Percentiles rank a stretch among this genome's conserved stretches.
Evolutionary conservation across 2,329 filamentous ascomycete genomes (phyloP).

Genomic region (Penicillium sp.): DNA sequence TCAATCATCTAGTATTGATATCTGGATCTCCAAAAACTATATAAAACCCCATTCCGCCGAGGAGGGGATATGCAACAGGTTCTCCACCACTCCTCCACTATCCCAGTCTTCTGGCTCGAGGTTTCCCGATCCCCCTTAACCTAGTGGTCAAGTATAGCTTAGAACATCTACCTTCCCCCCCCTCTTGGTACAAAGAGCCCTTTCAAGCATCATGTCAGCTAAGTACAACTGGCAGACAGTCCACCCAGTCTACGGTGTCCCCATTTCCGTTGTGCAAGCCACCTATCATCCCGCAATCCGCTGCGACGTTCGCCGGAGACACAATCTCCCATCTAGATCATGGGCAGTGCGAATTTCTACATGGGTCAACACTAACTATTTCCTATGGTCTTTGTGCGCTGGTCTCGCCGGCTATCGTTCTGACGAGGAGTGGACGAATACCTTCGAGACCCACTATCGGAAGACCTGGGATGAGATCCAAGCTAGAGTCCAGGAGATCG

Average conservation of each 20-base stretch:
- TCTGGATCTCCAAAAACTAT: not conserved
- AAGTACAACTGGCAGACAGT: not conserved
- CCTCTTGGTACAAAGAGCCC: not conserved
- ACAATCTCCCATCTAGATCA: not conserved
- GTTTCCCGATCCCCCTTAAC: not conserved
- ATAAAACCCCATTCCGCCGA: not conserved
- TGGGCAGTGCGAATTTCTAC: not conserved
- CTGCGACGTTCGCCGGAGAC: not conserved
- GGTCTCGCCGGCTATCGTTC: not conserved
- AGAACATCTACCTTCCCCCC: not conserved
- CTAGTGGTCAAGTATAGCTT: not conserved
- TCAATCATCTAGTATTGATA: no score
- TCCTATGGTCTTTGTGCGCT: slow-evolving; percentile 3
- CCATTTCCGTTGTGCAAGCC: not conserved
- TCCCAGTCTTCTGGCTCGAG: not conserved
- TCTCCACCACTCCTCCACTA: not conserved
- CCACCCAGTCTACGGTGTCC: slow-evolving; percentile 2
- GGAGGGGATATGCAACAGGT: not conserved
- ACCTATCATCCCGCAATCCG: not conserved
- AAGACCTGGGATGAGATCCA: slow-evolving; percentile 1
- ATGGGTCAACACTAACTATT: slow-evolving; percentile 11
- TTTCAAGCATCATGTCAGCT: not conserved
- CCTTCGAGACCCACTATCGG: not conserved
- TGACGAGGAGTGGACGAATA: not conserved
- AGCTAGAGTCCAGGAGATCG: not conserved